Conservation (phyloP, 1,284 basidiomycete species). For the Mycena citricolor region DNA sequence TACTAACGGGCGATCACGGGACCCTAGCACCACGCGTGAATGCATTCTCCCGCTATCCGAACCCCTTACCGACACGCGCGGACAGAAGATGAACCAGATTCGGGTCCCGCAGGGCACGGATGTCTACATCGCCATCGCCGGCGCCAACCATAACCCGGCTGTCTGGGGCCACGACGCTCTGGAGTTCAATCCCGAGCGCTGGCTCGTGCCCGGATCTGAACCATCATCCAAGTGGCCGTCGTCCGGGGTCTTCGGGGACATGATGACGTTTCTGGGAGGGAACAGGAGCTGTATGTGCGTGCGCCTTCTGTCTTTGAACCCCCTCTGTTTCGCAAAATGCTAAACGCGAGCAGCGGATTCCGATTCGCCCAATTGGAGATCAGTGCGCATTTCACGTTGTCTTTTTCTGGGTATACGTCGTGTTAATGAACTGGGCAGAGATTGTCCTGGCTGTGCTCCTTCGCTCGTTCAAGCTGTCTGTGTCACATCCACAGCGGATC, state of each 20-base stretch:
- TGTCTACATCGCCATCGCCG: conserved; percentile 30
- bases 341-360: no score
- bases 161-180: conserved; percentile 41
- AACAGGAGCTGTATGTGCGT: conserved; percentile 4
- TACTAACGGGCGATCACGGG: background rate
- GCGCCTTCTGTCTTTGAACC: no score
- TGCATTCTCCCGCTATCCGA: conserved; percentile 17
- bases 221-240: no score
- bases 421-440: conserved; percentile 17
- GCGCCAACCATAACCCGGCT: conserved; percentile 32
- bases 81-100: conserved; percentile 10
- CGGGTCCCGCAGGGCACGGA: conserved; percentile 19
- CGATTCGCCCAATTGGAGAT: conserved; percentile 17
- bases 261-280: conserved; percentile 9
- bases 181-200: conserved; percentile 39
- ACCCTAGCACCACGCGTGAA: conserved; percentile 12
- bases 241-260: conserved; percentile 6
- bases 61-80: conserved; percentile 15
- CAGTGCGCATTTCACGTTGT: conserved; percentile 4
- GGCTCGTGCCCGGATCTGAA: conserved; percentile 26
- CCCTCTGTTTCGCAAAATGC: no score
- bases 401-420: background rate
- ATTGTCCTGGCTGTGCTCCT: conserved; percentile 25
- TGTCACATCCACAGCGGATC: background rate
- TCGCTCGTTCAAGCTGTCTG: conserved; percentile 26